Percentiles rank a stretch among this genome's conserved stretches.
phyloP scores from a whole-genome alignment of 768 basidiomycete species.

The Naematelia aurantialba region DNA sequence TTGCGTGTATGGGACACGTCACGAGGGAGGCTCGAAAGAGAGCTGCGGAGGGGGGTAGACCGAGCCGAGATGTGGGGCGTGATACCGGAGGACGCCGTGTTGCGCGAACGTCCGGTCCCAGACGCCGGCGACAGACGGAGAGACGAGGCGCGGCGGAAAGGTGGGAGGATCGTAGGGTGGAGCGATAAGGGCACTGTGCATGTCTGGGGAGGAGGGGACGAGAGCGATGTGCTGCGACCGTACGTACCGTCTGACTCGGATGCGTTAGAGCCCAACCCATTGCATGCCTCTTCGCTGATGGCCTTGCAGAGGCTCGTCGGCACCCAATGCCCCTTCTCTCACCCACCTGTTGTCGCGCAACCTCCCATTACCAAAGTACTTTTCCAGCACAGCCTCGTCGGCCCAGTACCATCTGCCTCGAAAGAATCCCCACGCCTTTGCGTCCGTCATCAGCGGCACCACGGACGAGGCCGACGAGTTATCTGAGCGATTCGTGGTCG shows the following conservation, averaged over 20 bases:
- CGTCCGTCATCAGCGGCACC: conserved; percentile 26
- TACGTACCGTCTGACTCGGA: too few species aligned
- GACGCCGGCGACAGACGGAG: conserved; percentile 7
- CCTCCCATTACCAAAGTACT: conserved; percentile 50
- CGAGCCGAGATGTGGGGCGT: conserved; percentile 48
- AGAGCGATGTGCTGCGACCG: not conserved
- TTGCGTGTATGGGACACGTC: conserved; percentile 48
- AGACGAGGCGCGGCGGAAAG: conserved; percentile 22
- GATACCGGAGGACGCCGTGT: conserved; percentile 26
- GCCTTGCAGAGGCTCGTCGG: too few species aligned
- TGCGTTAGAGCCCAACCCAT: too few species aligned
- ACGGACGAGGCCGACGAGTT: conserved; percentile 29
- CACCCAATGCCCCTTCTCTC: conserved; percentile 26
- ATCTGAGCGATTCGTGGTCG: conserved; percentile 45
- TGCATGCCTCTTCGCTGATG: too few species aligned
- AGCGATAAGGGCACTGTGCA: conserved; percentile 52
- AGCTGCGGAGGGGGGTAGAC: conserved; percentile 49
- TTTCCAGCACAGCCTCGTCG: conserved; percentile 42
- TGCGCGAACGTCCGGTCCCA: not conserved
- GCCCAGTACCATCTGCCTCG: conserved; percentile 47
- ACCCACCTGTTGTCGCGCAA: conserved; percentile 38
- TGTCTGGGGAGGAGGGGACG: conserved; percentile 40
- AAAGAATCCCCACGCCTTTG: conserved; percentile 43
- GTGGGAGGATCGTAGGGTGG: conserved; percentile 44
- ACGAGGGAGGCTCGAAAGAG: conserved; percentile 39